Base-by-base conservation (phyloP, 169 alveolate genomes). In the Eimeria tenella region DNA sequence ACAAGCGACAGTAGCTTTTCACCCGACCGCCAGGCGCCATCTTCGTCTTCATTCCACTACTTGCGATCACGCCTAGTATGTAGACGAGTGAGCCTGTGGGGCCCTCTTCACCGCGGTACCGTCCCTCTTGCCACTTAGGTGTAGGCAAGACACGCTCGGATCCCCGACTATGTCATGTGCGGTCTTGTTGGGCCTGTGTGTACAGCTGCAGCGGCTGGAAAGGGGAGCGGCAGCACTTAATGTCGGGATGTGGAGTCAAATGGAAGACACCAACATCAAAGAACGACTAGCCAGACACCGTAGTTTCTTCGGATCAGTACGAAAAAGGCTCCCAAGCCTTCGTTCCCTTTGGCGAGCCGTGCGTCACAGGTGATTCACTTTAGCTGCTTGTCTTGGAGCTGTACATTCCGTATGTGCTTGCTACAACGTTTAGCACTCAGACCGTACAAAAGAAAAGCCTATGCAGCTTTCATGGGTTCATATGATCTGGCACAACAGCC, bases 181-280 rank as follows among this genome's bases (percentile, higher is more conserved):
- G 73, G 23, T 17, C 17, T 25, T 25, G 56, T 11, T 71, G n/a
- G 56, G 74, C 13, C 42, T 58, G 21, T 82, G 74, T 55, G 10
- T 82, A 74, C 90, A 82, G 90, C 74, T 82, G 58, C 55, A 15
- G 71, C 10, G 75, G 68, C 75, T 82, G 74, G 58, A 82, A 56
- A 82, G 89, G 74, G 74, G 17, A 5, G 74, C 73, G 19, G 73
- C 56, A 82, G 15, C 74, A 13, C 23, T 49, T 42, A 23, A 23
- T 4, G 74, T 56, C 50, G 90, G 90, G 42, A 21, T 9, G 56
- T 82, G 90, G 90, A 56, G 56, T 4, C 70, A 58, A 50, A 75
- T 4, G 19, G 50, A 21, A 50, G 84, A n/a, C 84, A 49, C 15
- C 31, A 5, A 10, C 21, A 50, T 42, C 19, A 52, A 15, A 5